Evolutionary conservation across 176 grass and related monocot genomes (phyloP).

Genomic region (Oryza glaberrima): DNA sequence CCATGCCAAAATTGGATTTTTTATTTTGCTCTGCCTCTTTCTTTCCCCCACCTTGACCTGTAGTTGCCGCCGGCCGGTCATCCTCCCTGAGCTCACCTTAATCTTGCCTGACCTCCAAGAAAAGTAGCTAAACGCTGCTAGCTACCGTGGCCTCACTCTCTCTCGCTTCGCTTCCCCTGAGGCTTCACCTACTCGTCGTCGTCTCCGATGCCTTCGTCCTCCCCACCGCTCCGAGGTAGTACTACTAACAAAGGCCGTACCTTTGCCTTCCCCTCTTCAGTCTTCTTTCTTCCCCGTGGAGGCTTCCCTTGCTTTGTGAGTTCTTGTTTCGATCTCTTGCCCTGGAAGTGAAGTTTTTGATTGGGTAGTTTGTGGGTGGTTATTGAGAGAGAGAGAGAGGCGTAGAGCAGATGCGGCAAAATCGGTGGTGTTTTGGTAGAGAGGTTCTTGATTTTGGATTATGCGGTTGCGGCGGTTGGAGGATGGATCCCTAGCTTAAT

Average conservation of each 20-base stretch:
- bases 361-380: neutral
- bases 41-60: constrained; percentile 23
- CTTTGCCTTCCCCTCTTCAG: neutral
- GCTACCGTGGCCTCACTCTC: neutral
- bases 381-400: neutral
- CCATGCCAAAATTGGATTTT: neutral
- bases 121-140: constrained; percentile 22
- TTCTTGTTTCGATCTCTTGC: neutral
- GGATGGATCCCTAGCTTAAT: neutral
- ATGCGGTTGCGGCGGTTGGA: neutral
- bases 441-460: neutral
- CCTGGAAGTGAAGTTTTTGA: neutral
- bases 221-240: constrained; percentile 32
- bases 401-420: neutral
- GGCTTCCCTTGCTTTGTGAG: neutral
- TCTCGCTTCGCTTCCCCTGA: too few relatives aligned
- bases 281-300: neutral
- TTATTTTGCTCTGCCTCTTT: neutral
- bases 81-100: neutral
- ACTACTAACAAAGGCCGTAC: neutral
- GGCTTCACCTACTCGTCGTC: neutral
- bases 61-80: constrained; percentile 8
- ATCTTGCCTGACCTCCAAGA: constrained; percentile 30
- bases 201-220: constrained; percentile 44
- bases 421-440: neutral